Base-by-base conservation (phyloP, 73 alveolate species). In the Paramecium octaurelia region DNA sequence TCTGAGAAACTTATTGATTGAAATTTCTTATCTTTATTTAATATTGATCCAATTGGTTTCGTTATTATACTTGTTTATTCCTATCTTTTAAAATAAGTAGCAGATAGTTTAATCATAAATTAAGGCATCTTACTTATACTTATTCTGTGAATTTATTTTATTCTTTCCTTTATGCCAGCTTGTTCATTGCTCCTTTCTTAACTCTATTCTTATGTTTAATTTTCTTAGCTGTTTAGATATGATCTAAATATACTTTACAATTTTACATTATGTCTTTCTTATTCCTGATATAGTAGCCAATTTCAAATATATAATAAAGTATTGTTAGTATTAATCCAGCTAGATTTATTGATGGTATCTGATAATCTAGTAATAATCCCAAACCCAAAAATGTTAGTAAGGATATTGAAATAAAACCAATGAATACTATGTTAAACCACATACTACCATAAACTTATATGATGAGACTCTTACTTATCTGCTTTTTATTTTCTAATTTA, bases 371-470 rank as follows among this genome's bases (percentile, higher is more conserved):
- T 40, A 7, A 14, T 21, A 76, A 43, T 36, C 58, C 64, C 40
- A 43, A 27, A 20, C 71, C 89, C 27, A 76, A 20, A 24, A 76
- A 76, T 24, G 71, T 76, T 20, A 29, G 5, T 8, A 20, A n/a
- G 11, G 89, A 38, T 58, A 36, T 76, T 12, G 48, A 18, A 36
- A 21, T 76, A 34, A 76, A 76, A 24, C 71, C 70, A n/a, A 76
- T 29, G 2, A 43, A 0, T n/a, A 42, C 27, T 42, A 76, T 34
- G 23, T 76, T 76, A 35, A 76, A 31, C 89, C 89, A 76, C 8
- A 76, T 21, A 43, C 89, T 76, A n/a, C 89, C 89, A 36, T 24
- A 24, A 40, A 76, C 89, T 76, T 59, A 59, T 59, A 24, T 59
- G 0, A 3, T 24, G 18, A 20, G 0, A 76, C 18, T 24, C 31